Evolutionary conservation across 331 rosid genomes (phyloP).

Genomic region (Erythrophleum ivorense): DNA sequence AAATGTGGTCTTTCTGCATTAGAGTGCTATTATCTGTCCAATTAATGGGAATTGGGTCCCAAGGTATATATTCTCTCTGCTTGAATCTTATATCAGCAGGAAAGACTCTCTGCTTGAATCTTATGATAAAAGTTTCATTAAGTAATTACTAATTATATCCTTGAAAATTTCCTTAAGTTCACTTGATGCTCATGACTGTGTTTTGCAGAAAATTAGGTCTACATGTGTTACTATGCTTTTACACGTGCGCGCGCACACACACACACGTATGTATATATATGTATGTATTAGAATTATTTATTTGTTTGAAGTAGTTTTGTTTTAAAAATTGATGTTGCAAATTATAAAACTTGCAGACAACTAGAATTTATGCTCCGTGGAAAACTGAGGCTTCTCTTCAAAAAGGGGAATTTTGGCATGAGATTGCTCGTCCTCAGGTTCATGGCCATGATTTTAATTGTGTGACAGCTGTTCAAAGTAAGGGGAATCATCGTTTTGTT

Average conservation of each 20-base stretch:
- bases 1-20: background rate
- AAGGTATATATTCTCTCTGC: background rate
- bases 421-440: slow-evolving; percentile 94
- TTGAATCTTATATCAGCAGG: background rate
- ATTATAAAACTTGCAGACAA: slow-evolving; percentile 64
- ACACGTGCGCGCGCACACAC: background rate
- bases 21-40: background rate
- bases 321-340: slow-evolving; percentile 26
- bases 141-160: background rate
- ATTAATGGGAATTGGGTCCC: background rate
- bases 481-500: slow-evolving; percentile 91
- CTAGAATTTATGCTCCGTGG: slow-evolving; percentile 90
- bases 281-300: slow-evolving; percentile 9
- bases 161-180: background rate
- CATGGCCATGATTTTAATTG: slow-evolving; percentile 98
- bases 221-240: background rate
- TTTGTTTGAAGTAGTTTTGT: slow-evolving; percentile 23
- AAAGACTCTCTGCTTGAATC: background rate
- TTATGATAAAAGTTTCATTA: background rate
- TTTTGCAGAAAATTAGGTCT: background rate
- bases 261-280: background rate
- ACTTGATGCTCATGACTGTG: background rate
- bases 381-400: slow-evolving; percentile 54
- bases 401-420: slow-evolving; percentile 73
- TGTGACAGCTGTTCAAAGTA: slow-evolving; percentile 67